Conservation (phyloP, 1,284 basidiomycete genomes). For the Fomitopsis pinicola region DNA sequence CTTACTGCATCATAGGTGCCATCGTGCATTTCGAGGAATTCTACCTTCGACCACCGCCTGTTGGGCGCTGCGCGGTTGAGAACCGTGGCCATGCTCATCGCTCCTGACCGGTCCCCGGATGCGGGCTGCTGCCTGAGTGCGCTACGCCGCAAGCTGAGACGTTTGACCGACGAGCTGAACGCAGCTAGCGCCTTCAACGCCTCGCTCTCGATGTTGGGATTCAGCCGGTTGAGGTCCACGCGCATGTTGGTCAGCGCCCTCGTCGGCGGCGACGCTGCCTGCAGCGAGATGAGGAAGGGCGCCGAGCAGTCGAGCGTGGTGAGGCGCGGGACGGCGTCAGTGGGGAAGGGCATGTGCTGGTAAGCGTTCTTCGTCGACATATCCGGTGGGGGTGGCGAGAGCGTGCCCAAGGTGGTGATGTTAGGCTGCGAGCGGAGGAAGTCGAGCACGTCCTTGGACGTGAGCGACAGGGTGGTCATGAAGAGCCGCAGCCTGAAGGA, state of each 20-base stretch:
- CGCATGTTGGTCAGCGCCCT: constrained; percentile 7
- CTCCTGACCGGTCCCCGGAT: not conserved
- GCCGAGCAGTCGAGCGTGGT: constrained; percentile 8
- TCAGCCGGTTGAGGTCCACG: constrained; percentile 6
- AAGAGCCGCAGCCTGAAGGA: constrained; percentile 5
- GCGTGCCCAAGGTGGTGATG: constrained; percentile 5
- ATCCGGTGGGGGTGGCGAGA: not conserved
- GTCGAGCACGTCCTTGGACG: constrained; percentile 8
- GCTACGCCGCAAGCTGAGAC: constrained; percentile 7
- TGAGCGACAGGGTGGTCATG: constrained; percentile 7
- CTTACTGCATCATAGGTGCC: constrained; percentile 11
- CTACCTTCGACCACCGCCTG: constrained; percentile 6
- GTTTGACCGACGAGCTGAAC: constrained; percentile 6
- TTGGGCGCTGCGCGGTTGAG: constrained; percentile 2
- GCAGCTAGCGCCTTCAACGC: constrained; percentile 4
- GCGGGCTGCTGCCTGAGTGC: not conserved
- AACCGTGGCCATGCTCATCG: constrained; percentile 3
- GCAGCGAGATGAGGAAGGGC: constrained; percentile 9
- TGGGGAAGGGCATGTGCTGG: constrained; percentile 5
- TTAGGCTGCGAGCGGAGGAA: constrained; percentile 8
- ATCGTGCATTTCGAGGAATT: constrained; percentile 11
- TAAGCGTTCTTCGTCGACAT: not conserved
- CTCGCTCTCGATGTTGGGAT: constrained; percentile 6
- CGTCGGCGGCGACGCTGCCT: constrained; percentile 5
- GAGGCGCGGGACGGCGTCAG: constrained; percentile 4